phyloP scores from a whole-genome alignment of 164 flowering plant species.

The Cinnamomum chago region DNA sequence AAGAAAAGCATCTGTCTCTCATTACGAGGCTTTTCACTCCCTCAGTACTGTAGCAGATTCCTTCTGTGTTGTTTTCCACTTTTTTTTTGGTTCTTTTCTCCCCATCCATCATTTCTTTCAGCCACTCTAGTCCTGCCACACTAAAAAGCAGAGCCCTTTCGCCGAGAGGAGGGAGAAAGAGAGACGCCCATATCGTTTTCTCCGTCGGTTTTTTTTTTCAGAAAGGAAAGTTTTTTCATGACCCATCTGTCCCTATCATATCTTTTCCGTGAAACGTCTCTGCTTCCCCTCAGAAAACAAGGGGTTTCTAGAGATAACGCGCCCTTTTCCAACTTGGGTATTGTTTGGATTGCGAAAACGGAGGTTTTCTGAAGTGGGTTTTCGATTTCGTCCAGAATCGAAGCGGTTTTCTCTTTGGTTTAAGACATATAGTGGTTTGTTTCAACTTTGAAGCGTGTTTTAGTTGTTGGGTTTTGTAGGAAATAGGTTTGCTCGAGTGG shows the following conservation, averaged over 20 bases:
- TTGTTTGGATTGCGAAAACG: not conserved
- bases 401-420: no score
- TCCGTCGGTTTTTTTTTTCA: not conserved
- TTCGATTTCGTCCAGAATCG: not conserved
- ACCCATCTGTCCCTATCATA: not conserved
- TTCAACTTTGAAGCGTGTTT: not conserved
- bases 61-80: not conserved
- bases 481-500: not conserved
- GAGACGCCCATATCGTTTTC: conserved; percentile 2
- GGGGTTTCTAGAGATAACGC: not conserved
- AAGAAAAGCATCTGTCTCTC: not conserved
- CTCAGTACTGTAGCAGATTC: conserved; percentile 11
- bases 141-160: not conserved
- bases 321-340: not conserved
- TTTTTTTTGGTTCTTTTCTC: not conserved
- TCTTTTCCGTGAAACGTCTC: conserved; percentile 1
- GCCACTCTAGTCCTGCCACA: not conserved
- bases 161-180: not conserved
- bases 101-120: conserved; percentile 7
- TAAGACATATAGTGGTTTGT: no score
- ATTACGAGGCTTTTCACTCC: conserved; percentile 2
- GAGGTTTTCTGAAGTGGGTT: not conserved
- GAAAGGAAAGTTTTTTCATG: not conserved
- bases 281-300: not conserved
- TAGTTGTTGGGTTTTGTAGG: not conserved